Conservation (phyloP, 2,329 filamentous ascomycete genomes). For the Pseudonectria foliicola region DNA sequence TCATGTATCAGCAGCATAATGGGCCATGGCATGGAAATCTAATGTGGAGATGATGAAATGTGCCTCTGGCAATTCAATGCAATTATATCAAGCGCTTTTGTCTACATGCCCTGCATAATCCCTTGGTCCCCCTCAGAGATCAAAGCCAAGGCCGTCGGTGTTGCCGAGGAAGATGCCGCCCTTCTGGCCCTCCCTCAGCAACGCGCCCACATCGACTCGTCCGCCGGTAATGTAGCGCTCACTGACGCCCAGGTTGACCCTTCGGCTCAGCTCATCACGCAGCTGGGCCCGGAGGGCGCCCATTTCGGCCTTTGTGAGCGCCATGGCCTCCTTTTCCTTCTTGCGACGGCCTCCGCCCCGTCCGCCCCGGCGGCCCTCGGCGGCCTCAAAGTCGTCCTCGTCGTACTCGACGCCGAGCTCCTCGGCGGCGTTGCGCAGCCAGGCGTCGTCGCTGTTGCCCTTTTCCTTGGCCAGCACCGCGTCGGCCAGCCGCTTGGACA, state of each 20-base stretch:
- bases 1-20: too few relatives aligned
- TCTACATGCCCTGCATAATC: not conserved
- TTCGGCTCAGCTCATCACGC: constrained; percentile 59
- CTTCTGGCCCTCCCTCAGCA: constrained; percentile 56
- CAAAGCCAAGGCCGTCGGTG: constrained; percentile 32
- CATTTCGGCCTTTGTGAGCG: constrained; percentile 66
- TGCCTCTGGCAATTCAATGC: too few relatives aligned
- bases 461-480: constrained; percentile 80
- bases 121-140: constrained; percentile 12
- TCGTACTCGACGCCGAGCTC: constrained; percentile 94
- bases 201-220: constrained; percentile 70
- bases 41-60: too few relatives aligned
- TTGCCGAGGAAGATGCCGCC: constrained; percentile 30
- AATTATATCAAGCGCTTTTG: too few relatives aligned
- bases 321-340: constrained; percentile 64
- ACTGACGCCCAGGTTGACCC: constrained; percentile 82
- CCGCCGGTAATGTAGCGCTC: constrained; percentile 80
- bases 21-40: too few relatives aligned
- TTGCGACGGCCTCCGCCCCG: constrained; percentile 66
- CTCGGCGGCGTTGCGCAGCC: constrained; percentile 77
- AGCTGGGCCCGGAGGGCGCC: constrained; percentile 64
- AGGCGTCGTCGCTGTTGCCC: constrained; percentile 73
- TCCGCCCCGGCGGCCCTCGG: constrained; percentile 59
- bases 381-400: constrained; percentile 78
- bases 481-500: constrained; percentile 86